Conservation (phyloP, 2,329 filamentous ascomycete species). For the Chaetomium olivaceum region DNA sequence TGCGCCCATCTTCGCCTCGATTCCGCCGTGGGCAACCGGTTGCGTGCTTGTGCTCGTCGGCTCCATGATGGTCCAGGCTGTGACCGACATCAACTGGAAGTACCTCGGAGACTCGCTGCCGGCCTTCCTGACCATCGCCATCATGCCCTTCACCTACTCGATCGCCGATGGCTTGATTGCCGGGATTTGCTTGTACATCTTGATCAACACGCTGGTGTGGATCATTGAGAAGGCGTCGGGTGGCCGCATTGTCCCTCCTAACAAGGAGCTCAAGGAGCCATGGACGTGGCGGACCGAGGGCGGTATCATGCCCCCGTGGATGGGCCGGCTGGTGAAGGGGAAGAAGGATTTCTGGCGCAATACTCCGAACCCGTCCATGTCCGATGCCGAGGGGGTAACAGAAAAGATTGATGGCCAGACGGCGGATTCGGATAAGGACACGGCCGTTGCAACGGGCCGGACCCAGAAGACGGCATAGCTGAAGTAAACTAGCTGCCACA, state of each 20-base stretch:
- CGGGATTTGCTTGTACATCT: slow-evolving; percentile 73
- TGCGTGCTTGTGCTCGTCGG: slow-evolving; percentile 86
- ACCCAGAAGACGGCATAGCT: slow-evolving; percentile 16
- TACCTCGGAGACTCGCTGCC: slow-evolving; percentile 83
- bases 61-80: slow-evolving; percentile 79
- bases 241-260: slow-evolving; percentile 71
- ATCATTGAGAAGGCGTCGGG: slow-evolving; percentile 64
- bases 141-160: slow-evolving; percentile 90
- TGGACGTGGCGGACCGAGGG: slow-evolving; percentile 80
- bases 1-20: slow-evolving; percentile 85
- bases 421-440: slow-evolving; percentile 12
- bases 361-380: slow-evolving; percentile 5
- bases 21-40: slow-evolving; percentile 86
- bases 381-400: slow-evolving; percentile 22
- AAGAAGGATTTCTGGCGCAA: slow-evolving; percentile 46
- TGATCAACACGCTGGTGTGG: slow-evolving; percentile 73
- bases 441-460: slow-evolving; percentile 6
- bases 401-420: slow-evolving; percentile 18
- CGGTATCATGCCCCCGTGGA: slow-evolving; percentile 74
- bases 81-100: slow-evolving; percentile 83
- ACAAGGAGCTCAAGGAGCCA: slow-evolving; percentile 73
- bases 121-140: slow-evolving; percentile 77
- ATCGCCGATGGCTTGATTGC: slow-evolving; percentile 85
- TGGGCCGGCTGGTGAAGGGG: slow-evolving; percentile 61
- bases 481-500: neutral